These are phyloP conservation scores for Cyberlindnera meyerae DNA, from an alignment of 805 yeast species.

Conservation along the genomic window DNA sequence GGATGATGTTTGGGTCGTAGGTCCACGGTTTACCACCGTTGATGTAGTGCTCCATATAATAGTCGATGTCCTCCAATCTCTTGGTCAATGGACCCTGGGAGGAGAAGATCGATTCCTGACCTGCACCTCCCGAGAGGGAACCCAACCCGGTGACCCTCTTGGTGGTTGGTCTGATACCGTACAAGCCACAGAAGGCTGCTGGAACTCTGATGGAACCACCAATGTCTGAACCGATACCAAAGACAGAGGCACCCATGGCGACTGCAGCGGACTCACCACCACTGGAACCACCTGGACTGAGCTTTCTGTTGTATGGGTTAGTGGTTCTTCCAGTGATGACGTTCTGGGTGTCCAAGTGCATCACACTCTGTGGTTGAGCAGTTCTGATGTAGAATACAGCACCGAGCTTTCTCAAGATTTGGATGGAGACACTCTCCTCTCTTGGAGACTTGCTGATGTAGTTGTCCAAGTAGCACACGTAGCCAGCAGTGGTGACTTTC, in stretches of 20 bases:
- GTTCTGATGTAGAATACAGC: conserved; percentile 64
- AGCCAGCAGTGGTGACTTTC: conserved; percentile 55
- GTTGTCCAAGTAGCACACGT: conserved; percentile 49
- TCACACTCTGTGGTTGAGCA: conserved; percentile 62
- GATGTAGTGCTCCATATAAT: conserved; percentile 54
- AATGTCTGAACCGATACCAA: conserved; percentile 67
- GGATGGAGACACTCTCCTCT: conserved; percentile 45
- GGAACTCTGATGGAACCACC: conserved; percentile 71
- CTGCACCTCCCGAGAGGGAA: conserved; percentile 27
- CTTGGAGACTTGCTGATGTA: conserved; percentile 30
- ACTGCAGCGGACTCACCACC: conserved; percentile 70
- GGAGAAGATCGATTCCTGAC: conserved; percentile 55
- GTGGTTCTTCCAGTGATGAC: conserved; percentile 55
- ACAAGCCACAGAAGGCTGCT: conserved; percentile 57
- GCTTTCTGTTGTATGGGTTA: conserved; percentile 52
- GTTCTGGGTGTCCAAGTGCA: conserved; percentile 64
- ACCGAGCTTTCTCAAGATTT: conserved; percentile 30
- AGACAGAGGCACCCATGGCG: conserved; percentile 50
- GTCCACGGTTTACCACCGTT: conserved; percentile 61
- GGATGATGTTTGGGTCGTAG: conserved; percentile 33
- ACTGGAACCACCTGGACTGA: conserved; percentile 66
- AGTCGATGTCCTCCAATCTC: conserved; percentile 59
- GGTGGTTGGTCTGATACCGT: conserved; percentile 58
- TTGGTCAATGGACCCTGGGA: conserved; percentile 69
- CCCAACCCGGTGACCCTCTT: conserved; percentile 36